Conservation (phyloP, 371 early-diverging fungal species). For the Syncephalastrum monosporum region DNA sequence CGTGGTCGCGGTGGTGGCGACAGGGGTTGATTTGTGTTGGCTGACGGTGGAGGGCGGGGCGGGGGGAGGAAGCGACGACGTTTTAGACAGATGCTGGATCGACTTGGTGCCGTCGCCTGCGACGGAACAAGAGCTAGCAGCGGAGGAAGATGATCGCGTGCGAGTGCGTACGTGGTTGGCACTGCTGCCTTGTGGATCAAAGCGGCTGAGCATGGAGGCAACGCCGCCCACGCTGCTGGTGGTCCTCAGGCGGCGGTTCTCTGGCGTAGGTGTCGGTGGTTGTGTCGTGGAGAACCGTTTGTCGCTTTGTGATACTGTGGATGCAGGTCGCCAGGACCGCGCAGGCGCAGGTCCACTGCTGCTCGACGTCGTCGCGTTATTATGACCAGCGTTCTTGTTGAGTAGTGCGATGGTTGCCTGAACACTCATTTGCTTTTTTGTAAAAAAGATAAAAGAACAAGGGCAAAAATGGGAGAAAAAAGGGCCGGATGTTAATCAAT, state of each 20-base stretch:
- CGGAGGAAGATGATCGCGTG: background rate
- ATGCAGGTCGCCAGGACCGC: too few species aligned
- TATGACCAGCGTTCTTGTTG: constrained; percentile 18
- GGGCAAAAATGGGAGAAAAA: too few species aligned
- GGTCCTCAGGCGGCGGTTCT: background rate
- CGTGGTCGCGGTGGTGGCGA: background rate
- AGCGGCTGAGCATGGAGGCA: constrained; percentile 25
- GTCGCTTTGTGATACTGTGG: constrained; percentile 4
- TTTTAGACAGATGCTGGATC: too few species aligned
- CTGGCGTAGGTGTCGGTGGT: background rate
- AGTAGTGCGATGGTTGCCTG: constrained; percentile 40
- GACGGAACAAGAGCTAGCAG: background rate
- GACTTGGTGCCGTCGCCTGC: too few species aligned
- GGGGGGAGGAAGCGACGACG: background rate
- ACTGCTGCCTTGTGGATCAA: constrained; percentile 14
- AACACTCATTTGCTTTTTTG: constrained; percentile 28
- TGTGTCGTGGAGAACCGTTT: background rate
- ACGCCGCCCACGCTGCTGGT: constrained; percentile 14
- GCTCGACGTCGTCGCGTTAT: background rate
- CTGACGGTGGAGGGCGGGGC: background rate
- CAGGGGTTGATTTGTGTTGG: background rate
- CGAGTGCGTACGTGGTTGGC: background rate
- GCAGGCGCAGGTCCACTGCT: background rate
- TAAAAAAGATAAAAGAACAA: too few species aligned
- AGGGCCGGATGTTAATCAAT: background rate